Conservation (phyloP, 1,284 basidiomycete species). For the Amylostereum chailletii region DNA sequence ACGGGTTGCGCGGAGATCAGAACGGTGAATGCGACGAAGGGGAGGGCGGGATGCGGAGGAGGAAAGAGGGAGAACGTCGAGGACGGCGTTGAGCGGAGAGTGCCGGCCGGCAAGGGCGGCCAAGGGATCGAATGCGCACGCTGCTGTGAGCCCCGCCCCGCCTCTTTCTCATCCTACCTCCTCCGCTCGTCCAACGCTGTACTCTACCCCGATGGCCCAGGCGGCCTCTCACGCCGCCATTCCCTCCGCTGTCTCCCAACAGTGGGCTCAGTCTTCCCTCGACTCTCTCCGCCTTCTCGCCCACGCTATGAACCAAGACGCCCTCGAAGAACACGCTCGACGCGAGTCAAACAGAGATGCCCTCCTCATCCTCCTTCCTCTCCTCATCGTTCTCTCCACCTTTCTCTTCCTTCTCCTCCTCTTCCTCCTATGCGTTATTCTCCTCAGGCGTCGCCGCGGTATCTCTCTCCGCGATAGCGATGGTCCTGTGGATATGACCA, state of each 20-base stretch:
- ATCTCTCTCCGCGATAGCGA: slow-evolving; percentile 82
- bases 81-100: too few relatives aligned
- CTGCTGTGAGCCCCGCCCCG: too few relatives aligned
- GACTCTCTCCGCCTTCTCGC: background rate
- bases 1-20: too few relatives aligned
- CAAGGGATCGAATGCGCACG: too few relatives aligned
- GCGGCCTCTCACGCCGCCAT: slow-evolving; percentile 3
- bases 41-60: too few relatives aligned
- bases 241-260: background rate
- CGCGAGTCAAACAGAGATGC: slow-evolving; percentile 18
- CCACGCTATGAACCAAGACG: background rate
- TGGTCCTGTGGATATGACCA: slow-evolving; percentile 89
- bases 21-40: too few relatives aligned
- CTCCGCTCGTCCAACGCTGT: too few relatives aligned
- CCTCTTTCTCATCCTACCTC: background rate
- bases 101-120: too few relatives aligned
- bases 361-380: slow-evolving; percentile 67
- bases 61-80: too few relatives aligned
- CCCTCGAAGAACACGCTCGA: background rate
- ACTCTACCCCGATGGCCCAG: too few relatives aligned
- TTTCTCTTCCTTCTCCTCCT: slow-evolving; percentile 88
- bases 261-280: background rate
- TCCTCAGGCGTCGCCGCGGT: slow-evolving; percentile 73
- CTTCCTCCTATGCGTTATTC: slow-evolving; percentile 81
- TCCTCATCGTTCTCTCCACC: slow-evolving; percentile 87